These are phyloP conservation scores for Clonostachys rhizophaga DNA, from an alignment of 2,329 filamentous ascomycete species.

Conservation along the genomic window DNA sequence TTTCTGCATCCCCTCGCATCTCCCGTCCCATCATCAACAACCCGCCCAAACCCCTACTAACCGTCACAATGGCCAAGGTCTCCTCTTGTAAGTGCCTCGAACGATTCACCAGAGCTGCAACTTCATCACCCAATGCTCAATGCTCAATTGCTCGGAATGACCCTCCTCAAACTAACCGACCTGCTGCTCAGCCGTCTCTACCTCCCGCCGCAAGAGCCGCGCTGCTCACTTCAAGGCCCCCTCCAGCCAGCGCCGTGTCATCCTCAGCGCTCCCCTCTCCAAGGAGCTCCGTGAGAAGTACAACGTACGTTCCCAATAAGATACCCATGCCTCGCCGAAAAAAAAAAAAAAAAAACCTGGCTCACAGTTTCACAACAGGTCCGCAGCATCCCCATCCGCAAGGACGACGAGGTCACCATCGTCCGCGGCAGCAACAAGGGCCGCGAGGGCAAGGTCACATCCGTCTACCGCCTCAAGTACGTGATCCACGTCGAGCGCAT, in stretches of 20 bases:
- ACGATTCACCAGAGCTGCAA: too few species aligned
- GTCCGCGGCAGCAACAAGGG: constrained; percentile 95
- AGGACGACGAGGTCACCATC: constrained; percentile 93
- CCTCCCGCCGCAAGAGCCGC: constrained; percentile 96
- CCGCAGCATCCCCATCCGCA: constrained; percentile 93
- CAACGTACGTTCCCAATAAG: constrained; percentile 63
- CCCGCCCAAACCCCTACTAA: constrained; percentile 17
- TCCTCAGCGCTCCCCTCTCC: constrained; percentile 94
- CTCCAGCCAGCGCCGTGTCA: constrained; percentile 88
- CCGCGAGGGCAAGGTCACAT: constrained; percentile 96
- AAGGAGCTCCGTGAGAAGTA: constrained; percentile 99
- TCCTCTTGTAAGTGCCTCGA: constrained; percentile 45
- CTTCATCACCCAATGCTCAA: too few species aligned
- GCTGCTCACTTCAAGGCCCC: constrained; percentile 97
- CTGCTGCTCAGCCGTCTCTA: constrained; percentile 46
- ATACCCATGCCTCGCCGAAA: too few species aligned
- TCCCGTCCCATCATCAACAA: constrained; percentile 10
- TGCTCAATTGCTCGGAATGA: too few species aligned
- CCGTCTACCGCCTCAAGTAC: constrained; percentile 98
- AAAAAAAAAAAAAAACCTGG: background rate
- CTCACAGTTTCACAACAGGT: constrained; percentile 49
- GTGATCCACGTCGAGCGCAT: constrained; percentile 96
- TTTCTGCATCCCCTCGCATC: constrained; percentile 2
- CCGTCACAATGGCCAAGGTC: constrained; percentile 66
- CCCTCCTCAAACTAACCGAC: constrained; percentile 1